Evolutionary conservation across 192 early-diverging fungal species (phyloP).

Genomic region (Gigaspora rosea): DNA sequence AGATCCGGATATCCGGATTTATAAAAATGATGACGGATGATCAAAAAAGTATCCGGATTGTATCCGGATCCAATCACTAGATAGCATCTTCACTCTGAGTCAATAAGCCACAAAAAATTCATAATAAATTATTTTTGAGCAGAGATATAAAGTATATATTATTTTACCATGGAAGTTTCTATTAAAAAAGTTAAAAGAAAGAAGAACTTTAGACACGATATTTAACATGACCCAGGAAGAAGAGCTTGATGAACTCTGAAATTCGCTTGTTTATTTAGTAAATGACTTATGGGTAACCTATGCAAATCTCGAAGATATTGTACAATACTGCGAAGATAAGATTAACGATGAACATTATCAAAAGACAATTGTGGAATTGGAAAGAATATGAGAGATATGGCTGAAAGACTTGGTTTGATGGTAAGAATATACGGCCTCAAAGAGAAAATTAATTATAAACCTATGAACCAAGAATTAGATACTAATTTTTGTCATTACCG

Average conservation of each 20-base stretch:
- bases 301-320: slow-evolving; percentile 12
- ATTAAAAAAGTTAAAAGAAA: no score
- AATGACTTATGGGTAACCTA: slow-evolving; percentile 10
- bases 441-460: slow-evolving; percentile 14
- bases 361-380: slow-evolving; percentile 8
- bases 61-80: no score
- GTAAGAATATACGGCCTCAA: slow-evolving; percentile 2
- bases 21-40: no score
- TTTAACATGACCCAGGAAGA: neutral
- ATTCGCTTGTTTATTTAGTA: neutral
- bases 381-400: slow-evolving; percentile 15
- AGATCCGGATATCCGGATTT: no score
- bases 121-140: no score
- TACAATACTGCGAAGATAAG: slow-evolving; percentile 18
- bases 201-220: neutral
- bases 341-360: slow-evolving; percentile 11
- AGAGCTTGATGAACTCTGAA: neutral
- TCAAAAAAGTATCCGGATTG: no score
- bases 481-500: neutral
- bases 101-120: no score
- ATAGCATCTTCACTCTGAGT: no score
- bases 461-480: neutral
- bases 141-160: no score
- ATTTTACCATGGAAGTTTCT: no score
- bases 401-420: slow-evolving; percentile 11